Base-by-base conservation (phyloP, 495 filamentous ascomycete genomes). In the Evansstolkia leycettana region DNA sequence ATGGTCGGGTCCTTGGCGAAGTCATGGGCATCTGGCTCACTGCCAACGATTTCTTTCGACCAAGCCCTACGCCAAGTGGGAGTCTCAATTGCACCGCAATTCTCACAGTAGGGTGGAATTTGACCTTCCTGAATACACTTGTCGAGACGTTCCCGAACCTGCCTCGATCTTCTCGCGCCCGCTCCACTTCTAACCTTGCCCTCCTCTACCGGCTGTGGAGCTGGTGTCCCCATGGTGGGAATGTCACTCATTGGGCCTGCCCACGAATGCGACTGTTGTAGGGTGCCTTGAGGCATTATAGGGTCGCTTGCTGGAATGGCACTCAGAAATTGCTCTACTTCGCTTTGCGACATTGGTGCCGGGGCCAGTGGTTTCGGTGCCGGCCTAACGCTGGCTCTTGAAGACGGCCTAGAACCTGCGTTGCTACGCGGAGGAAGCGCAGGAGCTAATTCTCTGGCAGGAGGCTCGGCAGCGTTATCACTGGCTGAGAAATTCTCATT, bases 1-100 rank as follows among this genome's bases (percentile, higher is more conserved):
- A 80, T 73, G 11, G 80, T 71, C 20, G 18, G 74, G 15, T 76
- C 73, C 42, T 80, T 77, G 27, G 78, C 75, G 3, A 78, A 78
- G 25, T 76, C 68, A 30, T 80, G 67, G 36, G 80, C 66, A 44
- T 78, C 67, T 7, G 67, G 55, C 8, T 81, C 78, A 17, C 58
- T 62, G 0, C 82, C 83, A 11, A 58, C 48, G 15, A 76, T 60
- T 5, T 79, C 66, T 47, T 82, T 83, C 7, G 72, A 70, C 71
- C 79, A 93, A 1, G 86, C 82, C 41, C 88, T 90, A 23, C 90
- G 73, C 90, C 90, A 98, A 0, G 87, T 93, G 0, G 89, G 82
- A 1, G 90, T 98, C 48, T 94, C 82, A 39, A 98, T 90, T 11
- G 83, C 80, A 5, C 90, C 90, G 47, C 90, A 98, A 50, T 96